Evolutionary conservation across 179 eudicot genomes (phyloP).

Genomic region (Silene coronaria): DNA sequence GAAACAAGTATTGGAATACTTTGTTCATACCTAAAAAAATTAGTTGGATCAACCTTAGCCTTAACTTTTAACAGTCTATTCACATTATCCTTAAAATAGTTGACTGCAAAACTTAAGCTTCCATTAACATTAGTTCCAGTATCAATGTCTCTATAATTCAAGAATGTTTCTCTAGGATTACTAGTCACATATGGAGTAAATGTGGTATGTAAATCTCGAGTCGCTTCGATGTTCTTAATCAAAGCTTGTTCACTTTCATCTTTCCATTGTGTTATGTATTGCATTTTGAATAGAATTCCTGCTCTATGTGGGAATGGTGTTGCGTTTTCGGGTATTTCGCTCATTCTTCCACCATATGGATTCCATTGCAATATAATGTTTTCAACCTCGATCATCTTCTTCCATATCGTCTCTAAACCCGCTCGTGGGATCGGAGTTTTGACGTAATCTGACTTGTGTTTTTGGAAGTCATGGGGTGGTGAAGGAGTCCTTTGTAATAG

Average conservation of each 20-base stretch:
- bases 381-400: too few relatives aligned
- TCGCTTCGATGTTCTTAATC: background rate
- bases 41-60: background rate
- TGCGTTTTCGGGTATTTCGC: slow-evolving; percentile 27
- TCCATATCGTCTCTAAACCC: slow-evolving; percentile 6
- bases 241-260: slow-evolving; percentile 14
- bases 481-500: background rate
- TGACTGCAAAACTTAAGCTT: too few relatives aligned
- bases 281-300: slow-evolving; percentile 31
- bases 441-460: too few relatives aligned
- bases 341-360: slow-evolving; percentile 47
- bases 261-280: slow-evolving; percentile 26
- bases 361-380: slow-evolving; percentile 2
- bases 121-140: background rate
- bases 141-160: background rate
- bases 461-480: too few relatives aligned
- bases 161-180: background rate
- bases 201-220: background rate
- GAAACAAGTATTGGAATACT: too few relatives aligned
- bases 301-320: slow-evolving; percentile 36
- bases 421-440: background rate
- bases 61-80: background rate
- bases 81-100: too few relatives aligned
- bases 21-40: too few relatives aligned
- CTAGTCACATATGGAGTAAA: background rate